phyloP scores from a whole-genome alignment of 106 monocot genomes.

The Allium cepa region DNA sequence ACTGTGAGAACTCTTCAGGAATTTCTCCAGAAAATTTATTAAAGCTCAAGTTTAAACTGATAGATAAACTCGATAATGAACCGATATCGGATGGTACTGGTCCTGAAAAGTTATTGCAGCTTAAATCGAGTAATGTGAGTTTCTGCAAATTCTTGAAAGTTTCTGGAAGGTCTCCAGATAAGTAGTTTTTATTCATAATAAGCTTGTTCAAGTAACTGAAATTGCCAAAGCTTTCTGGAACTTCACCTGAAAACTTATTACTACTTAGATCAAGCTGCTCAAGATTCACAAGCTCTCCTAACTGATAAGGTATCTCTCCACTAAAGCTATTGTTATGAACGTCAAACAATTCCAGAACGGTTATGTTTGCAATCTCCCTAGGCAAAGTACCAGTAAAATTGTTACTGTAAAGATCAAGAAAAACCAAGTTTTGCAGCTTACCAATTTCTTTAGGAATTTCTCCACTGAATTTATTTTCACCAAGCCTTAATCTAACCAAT shows the following conservation, averaged over 20 bases:
- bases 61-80: slow-evolving; percentile 47
- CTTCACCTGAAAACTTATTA: slow-evolving; percentile 63
- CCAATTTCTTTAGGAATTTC: slow-evolving; percentile 54
- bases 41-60: slow-evolving; percentile 43
- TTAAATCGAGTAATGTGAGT: slow-evolving; percentile 55
- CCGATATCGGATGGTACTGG: slow-evolving; percentile 54
- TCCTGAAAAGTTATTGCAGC: slow-evolving; percentile 47
- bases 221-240: slow-evolving; percentile 65
- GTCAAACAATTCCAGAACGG: slow-evolving; percentile 71
- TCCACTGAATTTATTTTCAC: slow-evolving; percentile 70
- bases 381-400: slow-evolving; percentile 47
- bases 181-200: slow-evolving; percentile 48
- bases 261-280: slow-evolving; percentile 84
- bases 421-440: slow-evolving; percentile 60
- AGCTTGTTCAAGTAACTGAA: slow-evolving; percentile 66
- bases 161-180: slow-evolving; percentile 37
- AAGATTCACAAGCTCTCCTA: slow-evolving; percentile 67
- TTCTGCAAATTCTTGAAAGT: slow-evolving; percentile 58
- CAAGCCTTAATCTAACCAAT: slow-evolving; percentile 66
- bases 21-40: slow-evolving; percentile 44
- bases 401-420: slow-evolving; percentile 62
- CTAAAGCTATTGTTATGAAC: slow-evolving; percentile 54
- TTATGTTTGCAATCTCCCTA: slow-evolving; percentile 43
- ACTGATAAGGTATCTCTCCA: slow-evolving; percentile 56
- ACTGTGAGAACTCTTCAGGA: slow-evolving; percentile 36